Conservation (phyloP, 306 rosid species). For the Datisca glomerata region DNA sequence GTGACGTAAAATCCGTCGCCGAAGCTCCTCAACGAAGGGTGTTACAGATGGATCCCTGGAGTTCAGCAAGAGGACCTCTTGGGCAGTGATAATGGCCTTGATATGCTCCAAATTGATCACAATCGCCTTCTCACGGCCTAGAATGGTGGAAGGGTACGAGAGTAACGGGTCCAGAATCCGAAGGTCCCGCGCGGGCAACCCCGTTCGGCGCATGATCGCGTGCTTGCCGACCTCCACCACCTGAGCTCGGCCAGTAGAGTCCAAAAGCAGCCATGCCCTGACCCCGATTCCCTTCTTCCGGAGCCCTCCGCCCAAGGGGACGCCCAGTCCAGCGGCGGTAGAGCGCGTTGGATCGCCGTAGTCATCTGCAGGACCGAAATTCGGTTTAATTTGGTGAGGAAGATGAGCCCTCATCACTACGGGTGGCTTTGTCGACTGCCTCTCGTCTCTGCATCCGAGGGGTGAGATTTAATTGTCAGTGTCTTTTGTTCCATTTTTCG, state of each 20-base stretch:
- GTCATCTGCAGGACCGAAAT: conserved; percentile 13
- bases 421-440: no score
- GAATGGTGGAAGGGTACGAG: conserved; percentile 51
- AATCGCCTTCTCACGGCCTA: conserved; percentile 81
- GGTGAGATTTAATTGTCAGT: no score
- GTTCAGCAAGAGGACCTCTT: conserved; percentile 73
- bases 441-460: no score
- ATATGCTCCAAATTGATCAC: conserved; percentile 89
- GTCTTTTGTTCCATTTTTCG: no score
- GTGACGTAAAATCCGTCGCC: conserved; percentile 47
- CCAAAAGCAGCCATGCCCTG: conserved; percentile 65
- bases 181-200: conserved; percentile 86
- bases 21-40: conserved; percentile 77
- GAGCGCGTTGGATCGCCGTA: conserved; percentile 26
- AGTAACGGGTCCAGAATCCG: conserved; percentile 78
- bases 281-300: conserved; percentile 75
- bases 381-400: conserved; percentile 16
- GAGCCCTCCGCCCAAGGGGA: conserved; percentile 17
- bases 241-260: conserved; percentile 45
- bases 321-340: conserved; percentile 5
- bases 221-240: conserved; percentile 87
- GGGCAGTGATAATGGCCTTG: conserved; percentile 86
- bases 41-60: conserved; percentile 84
- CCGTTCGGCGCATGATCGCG: conserved; percentile 84
- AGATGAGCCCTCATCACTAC: conserved; percentile 15